A percentile compares a stretch with the other conserved stretches of the same genome.
Conservation (phyloP, 495 filamentous ascomycete species). For the Zalerion maritima region DNA sequence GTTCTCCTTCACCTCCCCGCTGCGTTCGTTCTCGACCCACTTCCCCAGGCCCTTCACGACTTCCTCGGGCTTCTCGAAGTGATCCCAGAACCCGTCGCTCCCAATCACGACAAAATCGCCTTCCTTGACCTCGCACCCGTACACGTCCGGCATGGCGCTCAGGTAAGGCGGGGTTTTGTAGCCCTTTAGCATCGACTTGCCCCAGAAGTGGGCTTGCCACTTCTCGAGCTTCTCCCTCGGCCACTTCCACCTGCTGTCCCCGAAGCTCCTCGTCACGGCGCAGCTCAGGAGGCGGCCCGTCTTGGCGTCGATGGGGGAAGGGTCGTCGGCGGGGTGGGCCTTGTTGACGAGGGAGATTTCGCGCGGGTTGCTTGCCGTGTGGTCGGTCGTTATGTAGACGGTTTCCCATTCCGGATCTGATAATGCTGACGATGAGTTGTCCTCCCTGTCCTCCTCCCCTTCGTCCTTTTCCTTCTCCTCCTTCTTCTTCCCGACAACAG, state of each 20-base stretch:
- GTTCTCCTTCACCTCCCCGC: conserved; percentile 5
- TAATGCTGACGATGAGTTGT: too few relatives aligned
- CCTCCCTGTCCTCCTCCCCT: too few relatives aligned
- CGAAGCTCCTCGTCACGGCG: conserved; percentile 44
- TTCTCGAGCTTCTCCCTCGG: conserved; percentile 27
- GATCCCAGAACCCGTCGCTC: conserved; percentile 51
- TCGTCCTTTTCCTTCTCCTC: too few relatives aligned
- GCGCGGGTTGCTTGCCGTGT: conserved; percentile 38
- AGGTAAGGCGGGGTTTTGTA: conserved; percentile 47
- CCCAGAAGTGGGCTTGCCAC: conserved; percentile 31
- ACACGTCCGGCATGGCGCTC: conserved; percentile 49
- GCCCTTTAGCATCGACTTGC: conserved; percentile 18
- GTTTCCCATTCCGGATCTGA: conserved; percentile 31
- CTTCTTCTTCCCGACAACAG: conserved; percentile 39
- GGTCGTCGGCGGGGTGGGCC: conserved; percentile 46
- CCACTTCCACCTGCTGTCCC: conserved; percentile 53
- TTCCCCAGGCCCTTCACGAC: conserved; percentile 41
- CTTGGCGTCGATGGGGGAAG: conserved; percentile 36
- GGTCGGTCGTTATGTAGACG: conserved; percentile 40
- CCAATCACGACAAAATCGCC: conserved; percentile 48
- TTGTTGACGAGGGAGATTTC: conserved; percentile 34
- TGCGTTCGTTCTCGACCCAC: conserved; percentile 32
- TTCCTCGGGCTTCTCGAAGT: conserved; percentile 42
- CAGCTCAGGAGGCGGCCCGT: conserved; percentile 42
- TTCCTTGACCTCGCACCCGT: conserved; percentile 34